phyloP scores from a whole-genome alignment of 2,329 filamentous ascomycete genomes.

The Diatrype stigma region DNA sequence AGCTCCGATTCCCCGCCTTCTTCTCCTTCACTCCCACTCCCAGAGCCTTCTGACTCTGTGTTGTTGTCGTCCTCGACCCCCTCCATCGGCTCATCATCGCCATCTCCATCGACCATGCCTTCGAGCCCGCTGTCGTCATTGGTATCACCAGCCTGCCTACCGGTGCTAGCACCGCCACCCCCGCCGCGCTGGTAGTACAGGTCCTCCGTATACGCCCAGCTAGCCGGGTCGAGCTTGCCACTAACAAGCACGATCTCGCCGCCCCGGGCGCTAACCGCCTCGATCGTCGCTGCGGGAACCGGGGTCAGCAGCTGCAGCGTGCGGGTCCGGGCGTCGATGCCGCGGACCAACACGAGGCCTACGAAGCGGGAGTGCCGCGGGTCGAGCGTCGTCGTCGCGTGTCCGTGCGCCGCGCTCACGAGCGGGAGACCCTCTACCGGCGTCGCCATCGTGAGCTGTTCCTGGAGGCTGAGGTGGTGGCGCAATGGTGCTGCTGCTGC shows the following conservation, averaged over 20 bases:
- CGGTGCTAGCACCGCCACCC: background rate
- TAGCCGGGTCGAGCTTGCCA: slow-evolving; percentile 64
- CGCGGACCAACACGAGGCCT: slow-evolving; percentile 66
- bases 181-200: slow-evolving; percentile 34
- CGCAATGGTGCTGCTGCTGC: background rate
- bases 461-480: slow-evolving; percentile 7
- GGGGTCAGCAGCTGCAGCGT: slow-evolving; percentile 65
- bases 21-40: slow-evolving; percentile 22
- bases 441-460: slow-evolving; percentile 33
- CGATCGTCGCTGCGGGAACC: slow-evolving; percentile 37
- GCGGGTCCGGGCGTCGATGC: slow-evolving; percentile 53
- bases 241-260: slow-evolving; percentile 59
- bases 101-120: too few relatives aligned
- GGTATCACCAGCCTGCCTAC: slow-evolving; percentile 13
- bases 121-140: slow-evolving; percentile 16
- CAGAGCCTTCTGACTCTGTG: slow-evolving; percentile 20
- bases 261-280: slow-evolving; percentile 35
- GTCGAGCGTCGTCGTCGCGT: slow-evolving; percentile 44
- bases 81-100: slow-evolving; percentile 23
- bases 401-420: slow-evolving; percentile 48
- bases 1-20: slow-evolving; percentile 14
- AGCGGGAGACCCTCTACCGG: slow-evolving; percentile 56
- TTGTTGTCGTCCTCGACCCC: slow-evolving; percentile 27
- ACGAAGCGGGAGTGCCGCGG: slow-evolving; percentile 56
- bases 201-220: slow-evolving; percentile 67